These are phyloP conservation scores for Penicillium sp. DNA, from an alignment of 2,329 filamentous ascomycete genomes.

Conservation along the genomic window DNA sequence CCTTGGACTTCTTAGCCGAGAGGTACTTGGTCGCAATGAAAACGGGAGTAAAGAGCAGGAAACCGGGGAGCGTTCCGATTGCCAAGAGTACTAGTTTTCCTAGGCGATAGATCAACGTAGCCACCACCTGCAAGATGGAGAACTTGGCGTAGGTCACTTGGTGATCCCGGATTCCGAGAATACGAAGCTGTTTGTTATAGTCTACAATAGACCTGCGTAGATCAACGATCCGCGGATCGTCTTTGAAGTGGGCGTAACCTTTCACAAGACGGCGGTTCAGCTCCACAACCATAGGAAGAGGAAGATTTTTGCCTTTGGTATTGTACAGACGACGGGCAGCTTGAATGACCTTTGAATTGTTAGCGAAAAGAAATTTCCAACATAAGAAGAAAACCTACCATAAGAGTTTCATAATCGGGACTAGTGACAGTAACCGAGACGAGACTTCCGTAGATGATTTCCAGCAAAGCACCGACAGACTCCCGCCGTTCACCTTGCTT, in stretches of 20 bases:
- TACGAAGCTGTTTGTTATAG: slow-evolving; percentile 83
- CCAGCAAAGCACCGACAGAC: slow-evolving; percentile 79
- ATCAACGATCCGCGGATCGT: slow-evolving; percentile 76
- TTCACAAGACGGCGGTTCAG: slow-evolving; percentile 87
- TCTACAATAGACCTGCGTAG: slow-evolving; percentile 72
- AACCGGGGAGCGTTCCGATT: slow-evolving; percentile 78
- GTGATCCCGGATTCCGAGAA: slow-evolving; percentile 86
- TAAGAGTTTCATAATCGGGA: slow-evolving; percentile 92
- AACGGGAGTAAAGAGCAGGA: slow-evolving; percentile 82
- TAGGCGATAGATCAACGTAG: slow-evolving; percentile 75
- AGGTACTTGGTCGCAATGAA: slow-evolving; percentile 82
- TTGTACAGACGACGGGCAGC: slow-evolving; percentile 91
- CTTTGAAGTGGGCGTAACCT: slow-evolving; percentile 89
- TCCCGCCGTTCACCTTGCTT: slow-evolving; percentile 78
- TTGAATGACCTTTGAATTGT: slow-evolving; percentile 68
- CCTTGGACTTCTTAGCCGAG: slow-evolving; percentile 75
- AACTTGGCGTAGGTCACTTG: slow-evolving; percentile 90
- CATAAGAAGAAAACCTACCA: slow-evolving; percentile 52
- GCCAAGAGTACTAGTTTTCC: slow-evolving; percentile 73
- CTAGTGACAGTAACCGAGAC: slow-evolving; percentile 86
- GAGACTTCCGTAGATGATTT: slow-evolving; percentile 80
- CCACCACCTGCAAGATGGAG: slow-evolving; percentile 71
- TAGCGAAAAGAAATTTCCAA: slow-evolving; percentile 21
- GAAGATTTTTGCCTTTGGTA: slow-evolving; percentile 87
- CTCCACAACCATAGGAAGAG: slow-evolving; percentile 87